Evolutionary conservation across 345 rosid genomes (phyloP), one percentile per base, ranked within the genome.

Genomic region (Sapria himalayana): DNA sequence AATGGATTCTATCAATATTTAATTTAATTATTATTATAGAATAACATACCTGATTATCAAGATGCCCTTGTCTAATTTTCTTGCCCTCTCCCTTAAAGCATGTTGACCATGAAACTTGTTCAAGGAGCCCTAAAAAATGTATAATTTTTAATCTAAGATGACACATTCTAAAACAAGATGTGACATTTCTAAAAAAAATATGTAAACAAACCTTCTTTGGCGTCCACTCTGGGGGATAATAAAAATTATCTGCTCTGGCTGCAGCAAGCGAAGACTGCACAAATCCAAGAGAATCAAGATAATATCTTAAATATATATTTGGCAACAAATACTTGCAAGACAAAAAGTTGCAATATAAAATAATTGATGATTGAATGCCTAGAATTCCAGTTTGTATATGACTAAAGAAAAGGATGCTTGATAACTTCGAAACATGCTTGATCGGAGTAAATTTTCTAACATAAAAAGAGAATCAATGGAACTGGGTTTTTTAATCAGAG

Each of bases 61-160:
- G 49, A 91, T 77, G 45, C 95, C 95, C 61, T 80, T 85, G 58
- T 77, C 93, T 47, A 91, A 8, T 50, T 91, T 77, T 60, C 58
- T 71, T 21, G 99, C 99, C 64, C 99, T 73, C 63, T 80, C 99
- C 63, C 93, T 57, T 29, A 80, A 51, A 41, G 95, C 81, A 84
- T 89, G 95, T 52, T 89, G 95, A 9, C 98, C 93, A 51, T 91
- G 81, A 57, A 84, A 91, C 72, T 80, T 77, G 92, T 80, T 84
- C 72, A 91, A 57, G 43, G 79, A 69, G 53, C 93, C 96, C 79
- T 74, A 64, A 38, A 46, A 64, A 38, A 19, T n/a, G n/a, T n/a
- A n/a, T n/a, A n/a, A n/a, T n/a, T n/a, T n/a, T n/a, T n/a, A n/a
- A n/a, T n/a, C n/a, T n/a, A n/a, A n/a, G n/a, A n/a, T n/a, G n/a